These are phyloP conservation scores for Aspergillus avenaceus DNA, from an alignment of 495 filamentous ascomycete species.

Conservation along the genomic window DNA sequence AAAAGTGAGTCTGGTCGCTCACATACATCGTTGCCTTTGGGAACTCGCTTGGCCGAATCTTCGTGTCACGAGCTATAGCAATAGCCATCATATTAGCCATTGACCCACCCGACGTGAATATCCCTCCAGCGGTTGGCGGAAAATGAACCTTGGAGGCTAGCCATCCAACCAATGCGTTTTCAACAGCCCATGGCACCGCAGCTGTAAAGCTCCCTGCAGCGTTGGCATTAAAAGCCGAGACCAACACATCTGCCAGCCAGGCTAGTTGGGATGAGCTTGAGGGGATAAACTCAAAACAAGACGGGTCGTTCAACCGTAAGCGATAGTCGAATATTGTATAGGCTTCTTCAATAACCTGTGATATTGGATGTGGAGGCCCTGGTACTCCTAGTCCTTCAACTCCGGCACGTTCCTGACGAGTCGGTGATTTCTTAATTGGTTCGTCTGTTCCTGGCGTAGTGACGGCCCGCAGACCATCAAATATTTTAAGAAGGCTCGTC, in stretches of 20 bases:
- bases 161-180: conserved; percentile 15
- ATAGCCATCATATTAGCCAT: conserved; percentile 25
- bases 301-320: conserved; percentile 9
- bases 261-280: conserved; percentile 1
- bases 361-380: too few species aligned
- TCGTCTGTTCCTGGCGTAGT: too few species aligned
- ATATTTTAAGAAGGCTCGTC: too few species aligned
- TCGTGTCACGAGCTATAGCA: conserved; percentile 19
- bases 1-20: conserved; percentile 19
- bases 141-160: conserved; percentile 11
- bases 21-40: conserved; percentile 7
- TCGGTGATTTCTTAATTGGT: too few species aligned
- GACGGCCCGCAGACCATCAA: too few species aligned
- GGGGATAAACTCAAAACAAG: conserved; percentile 16
- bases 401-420: too few species aligned
- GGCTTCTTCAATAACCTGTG: too few species aligned
- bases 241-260: conserved; percentile 9
- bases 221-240: conserved; percentile 10
- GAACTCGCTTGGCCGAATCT: conserved; percentile 1
- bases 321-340: neutral
- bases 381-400: too few species aligned
- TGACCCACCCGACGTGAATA: conserved; percentile 23
- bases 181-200: conserved; percentile 15
- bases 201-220: conserved; percentile 2
- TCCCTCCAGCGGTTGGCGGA: conserved; percentile 14